phyloP scores from a whole-genome alignment of 441 rosid species.

The Francoa sonchifolia region DNA sequence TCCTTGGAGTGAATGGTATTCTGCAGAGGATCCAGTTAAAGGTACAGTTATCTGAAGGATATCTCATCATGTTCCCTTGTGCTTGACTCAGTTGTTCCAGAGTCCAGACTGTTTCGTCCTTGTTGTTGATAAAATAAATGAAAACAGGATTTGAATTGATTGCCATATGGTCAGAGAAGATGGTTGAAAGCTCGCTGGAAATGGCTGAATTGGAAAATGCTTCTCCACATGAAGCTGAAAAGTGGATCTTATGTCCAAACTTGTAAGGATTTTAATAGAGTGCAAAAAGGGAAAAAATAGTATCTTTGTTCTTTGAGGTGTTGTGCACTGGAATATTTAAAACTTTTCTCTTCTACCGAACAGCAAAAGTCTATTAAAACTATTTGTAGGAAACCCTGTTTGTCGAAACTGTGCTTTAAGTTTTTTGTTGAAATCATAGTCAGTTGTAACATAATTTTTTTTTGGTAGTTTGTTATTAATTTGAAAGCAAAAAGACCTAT shows the following conservation, averaged over 20 bases:
- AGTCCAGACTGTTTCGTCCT: constrained; percentile 5
- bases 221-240: constrained; percentile 88
- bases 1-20: constrained; percentile 99
- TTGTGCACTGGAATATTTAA: too few species aligned
- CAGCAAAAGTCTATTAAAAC: too few species aligned
- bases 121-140: constrained; percentile 16
- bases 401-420: too few species aligned
- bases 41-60: constrained; percentile 28
- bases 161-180: constrained; percentile 62
- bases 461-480: too few species aligned
- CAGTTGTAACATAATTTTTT: too few species aligned
- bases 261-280: constrained; percentile 51
- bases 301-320: too few species aligned
- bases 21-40: constrained; percentile 85
- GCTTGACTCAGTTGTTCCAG: constrained; percentile 5
- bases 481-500: too few species aligned
- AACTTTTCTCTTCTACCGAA: too few species aligned
- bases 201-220: constrained; percentile 97
- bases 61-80: neutral
- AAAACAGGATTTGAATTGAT: constrained; percentile 63
- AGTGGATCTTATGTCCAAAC: constrained; percentile 58
- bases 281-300: too few species aligned
- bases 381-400: too few species aligned
- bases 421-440: too few species aligned
- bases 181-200: constrained; percentile 71